Evolutionary conservation across 495 filamentous ascomycete species (phyloP), one percentile per base, ranked within the genome.

Genomic region (Neurospora sp.): DNA sequence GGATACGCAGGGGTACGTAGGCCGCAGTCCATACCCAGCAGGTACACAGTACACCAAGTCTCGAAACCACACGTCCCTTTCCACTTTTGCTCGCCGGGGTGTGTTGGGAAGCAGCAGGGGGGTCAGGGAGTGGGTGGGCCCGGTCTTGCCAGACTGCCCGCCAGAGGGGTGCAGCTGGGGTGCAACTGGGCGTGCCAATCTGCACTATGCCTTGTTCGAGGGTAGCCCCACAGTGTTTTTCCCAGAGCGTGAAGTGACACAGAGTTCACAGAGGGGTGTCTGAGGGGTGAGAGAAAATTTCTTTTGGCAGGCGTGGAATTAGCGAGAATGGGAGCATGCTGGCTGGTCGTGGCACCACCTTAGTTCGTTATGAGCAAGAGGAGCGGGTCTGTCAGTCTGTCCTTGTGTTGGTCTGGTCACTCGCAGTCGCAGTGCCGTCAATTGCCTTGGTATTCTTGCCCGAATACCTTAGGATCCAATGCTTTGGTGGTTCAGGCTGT

Each of bases 271-370:
- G 42, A 44, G 18, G 42, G 71, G 39, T 41, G 31, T 16, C 41
- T 18, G 69, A 73, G 76, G 79, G 71, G 78, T 77, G 74, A n/a
- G 71, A 61, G 72, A 76, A 73, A 75, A 74, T 74, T 70, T 73
- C 69, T 69, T 71, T 72, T 69, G 70, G 37, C 5, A 68, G 79
- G 79, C 70, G 78, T 80, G 78, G 44, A 46, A 59, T 59, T 80
- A 80, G 46, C 75, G 75, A 77, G 77, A 61, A 35, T 61, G 53
- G 22, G 53, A 61, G 27, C 53, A 61, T 61, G 27, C 53, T 61
- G 76, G 59, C 76, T 74, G 74, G 71, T 79, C 75, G 79, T 80
- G 79, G 78, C 79, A 80, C 79, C 79, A 80, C 75, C 74, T 73
- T 77, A 74, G 76, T 76, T 74, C 71, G 74, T 77, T 76, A 75